Conservation (phyloP, 495 filamentous ascomycete genomes). For the Hapsidospora chrysogenum region DNA sequence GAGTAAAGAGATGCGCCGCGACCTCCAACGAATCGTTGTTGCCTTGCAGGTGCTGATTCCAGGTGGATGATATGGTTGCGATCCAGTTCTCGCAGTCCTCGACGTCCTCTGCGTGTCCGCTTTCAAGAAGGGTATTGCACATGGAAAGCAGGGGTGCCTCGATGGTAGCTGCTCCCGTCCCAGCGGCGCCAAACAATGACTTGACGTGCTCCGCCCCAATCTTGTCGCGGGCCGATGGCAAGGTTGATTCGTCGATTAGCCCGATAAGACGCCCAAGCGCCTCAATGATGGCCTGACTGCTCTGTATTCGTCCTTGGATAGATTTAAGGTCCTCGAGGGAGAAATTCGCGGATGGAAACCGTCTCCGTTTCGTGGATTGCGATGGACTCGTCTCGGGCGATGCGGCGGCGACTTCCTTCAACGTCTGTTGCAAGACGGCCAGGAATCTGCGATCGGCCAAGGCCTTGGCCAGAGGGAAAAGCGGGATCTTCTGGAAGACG, state of each 20-base stretch:
- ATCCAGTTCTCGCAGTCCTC: constrained; percentile 22
- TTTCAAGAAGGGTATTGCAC: constrained; percentile 16
- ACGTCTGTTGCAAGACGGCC: constrained; percentile 19
- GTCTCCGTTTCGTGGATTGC: constrained; percentile 20
- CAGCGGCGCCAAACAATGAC: constrained; percentile 25
- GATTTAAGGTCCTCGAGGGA: constrained; percentile 15
- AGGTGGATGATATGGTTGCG: constrained; percentile 16
- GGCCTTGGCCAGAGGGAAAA: constrained; percentile 25
- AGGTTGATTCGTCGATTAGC: constrained; percentile 8
- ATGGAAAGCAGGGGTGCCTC: constrained; percentile 18
- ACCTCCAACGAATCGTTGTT: constrained; percentile 22
- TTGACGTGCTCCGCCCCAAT: constrained; percentile 30
- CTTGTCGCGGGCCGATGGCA: constrained; percentile 9
- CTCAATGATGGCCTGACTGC: constrained; percentile 20
- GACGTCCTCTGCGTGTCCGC: constrained; percentile 3
- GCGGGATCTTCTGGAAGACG: constrained; percentile 22
- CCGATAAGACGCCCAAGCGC: constrained; percentile 19
- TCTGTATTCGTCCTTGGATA: constrained; percentile 14
- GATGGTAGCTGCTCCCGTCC: constrained; percentile 19
- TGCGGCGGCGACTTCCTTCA: constrained; percentile 23
- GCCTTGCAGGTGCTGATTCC: constrained; percentile 24
- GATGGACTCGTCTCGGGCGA: constrained; percentile 1
- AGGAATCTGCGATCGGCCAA: constrained; percentile 26
- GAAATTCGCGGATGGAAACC: constrained; percentile 9
- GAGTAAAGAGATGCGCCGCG: constrained; percentile 16